A percentile compares a stretch with the other conserved stretches of the same genome.
phyloP scores from a whole-genome alignment of 2,329 filamentous ascomycete genomes.

The Colletotrichum acutatum region DNA sequence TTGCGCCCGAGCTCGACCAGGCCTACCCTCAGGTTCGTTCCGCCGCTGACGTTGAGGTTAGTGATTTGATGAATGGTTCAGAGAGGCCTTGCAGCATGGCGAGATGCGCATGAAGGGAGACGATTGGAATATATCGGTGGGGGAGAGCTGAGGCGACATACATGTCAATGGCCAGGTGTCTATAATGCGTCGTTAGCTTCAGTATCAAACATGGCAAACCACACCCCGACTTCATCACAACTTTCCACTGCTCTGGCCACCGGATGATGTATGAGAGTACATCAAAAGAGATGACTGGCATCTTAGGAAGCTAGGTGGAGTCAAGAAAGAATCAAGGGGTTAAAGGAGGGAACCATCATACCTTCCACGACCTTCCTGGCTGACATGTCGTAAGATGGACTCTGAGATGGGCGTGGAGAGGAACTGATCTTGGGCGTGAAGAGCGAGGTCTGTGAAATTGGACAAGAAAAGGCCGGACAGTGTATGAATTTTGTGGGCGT shows the following conservation, averaged over 20 bases:
- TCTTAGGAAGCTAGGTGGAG: neutral
- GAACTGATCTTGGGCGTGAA: slow-evolving; percentile 66
- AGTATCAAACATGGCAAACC: neutral
- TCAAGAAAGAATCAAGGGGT: too few species aligned
- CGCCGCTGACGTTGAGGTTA: slow-evolving; percentile 60
- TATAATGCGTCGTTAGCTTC: slow-evolving; percentile 43
- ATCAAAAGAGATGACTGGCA: neutral
- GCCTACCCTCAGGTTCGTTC: slow-evolving; percentile 75
- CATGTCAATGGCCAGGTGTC: slow-evolving; percentile 74
- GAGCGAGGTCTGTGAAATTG: slow-evolving; percentile 62
- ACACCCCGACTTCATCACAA: neutral
- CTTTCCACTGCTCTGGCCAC: neutral
- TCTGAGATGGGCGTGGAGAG: slow-evolving; percentile 71
- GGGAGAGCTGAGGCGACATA: slow-evolving; percentile 51
- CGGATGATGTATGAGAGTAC: neutral
- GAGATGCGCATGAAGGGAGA: neutral
- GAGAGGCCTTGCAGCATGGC: neutral
- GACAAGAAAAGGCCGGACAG: slow-evolving; percentile 60
- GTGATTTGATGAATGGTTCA: neutral
- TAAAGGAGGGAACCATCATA: slow-evolving; percentile 48
- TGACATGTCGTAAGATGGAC: slow-evolving; percentile 62
- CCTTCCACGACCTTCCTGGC: slow-evolving; percentile 57
- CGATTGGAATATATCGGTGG: neutral
- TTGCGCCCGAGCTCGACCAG: slow-evolving; percentile 70
- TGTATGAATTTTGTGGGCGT: slow-evolving; percentile 55